Evolutionary conservation across 2,329 filamentous ascomycete genomes (phyloP).

Genomic region (Trichoderma brevicompactum): DNA sequence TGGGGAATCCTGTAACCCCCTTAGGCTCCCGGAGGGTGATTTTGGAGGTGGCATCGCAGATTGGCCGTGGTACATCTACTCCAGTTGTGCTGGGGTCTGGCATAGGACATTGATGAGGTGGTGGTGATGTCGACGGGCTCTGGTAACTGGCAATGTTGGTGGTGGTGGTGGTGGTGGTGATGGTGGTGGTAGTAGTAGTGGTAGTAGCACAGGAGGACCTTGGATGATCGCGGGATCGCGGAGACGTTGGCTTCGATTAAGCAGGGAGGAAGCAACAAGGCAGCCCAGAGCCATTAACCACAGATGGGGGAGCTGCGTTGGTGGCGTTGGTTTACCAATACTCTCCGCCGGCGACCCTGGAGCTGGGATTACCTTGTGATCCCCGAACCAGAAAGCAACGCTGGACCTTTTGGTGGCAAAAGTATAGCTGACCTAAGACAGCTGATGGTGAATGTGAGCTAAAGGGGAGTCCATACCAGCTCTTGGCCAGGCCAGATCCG

Average conservation of each 20-base stretch:
- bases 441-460: slow-evolving; percentile 17
- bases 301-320: slow-evolving; percentile 16
- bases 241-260: slow-evolving; percentile 41
- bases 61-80: slow-evolving; percentile 47
- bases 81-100: slow-evolving; percentile 46
- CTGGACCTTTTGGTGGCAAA: slow-evolving; percentile 21
- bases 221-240: slow-evolving; percentile 39
- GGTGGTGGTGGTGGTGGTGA: too few species aligned
- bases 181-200: background rate
- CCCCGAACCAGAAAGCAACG: slow-evolving; percentile 6
- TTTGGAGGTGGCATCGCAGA: slow-evolving; percentile 41
- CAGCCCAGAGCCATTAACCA: slow-evolving; percentile 43
- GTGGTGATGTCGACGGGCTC: slow-evolving; percentile 34
- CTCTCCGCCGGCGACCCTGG: background rate
- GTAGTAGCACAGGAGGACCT: background rate
- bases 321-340: slow-evolving; percentile 24
- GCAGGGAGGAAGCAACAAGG: slow-evolving; percentile 37
- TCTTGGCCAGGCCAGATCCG: slow-evolving; percentile 21
- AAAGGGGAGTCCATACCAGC: slow-evolving; percentile 20
- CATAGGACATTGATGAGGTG: slow-evolving; percentile 57
- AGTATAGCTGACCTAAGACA: slow-evolving; percentile 28
- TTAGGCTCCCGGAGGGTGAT: slow-evolving; percentile 37
- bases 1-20: slow-evolving; percentile 41
- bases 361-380: background rate
- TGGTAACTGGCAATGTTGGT: background rate